Base-by-base conservation (phyloP, 2,329 filamentous ascomycete species). In the Fusarium oligoseptatum region DNA sequence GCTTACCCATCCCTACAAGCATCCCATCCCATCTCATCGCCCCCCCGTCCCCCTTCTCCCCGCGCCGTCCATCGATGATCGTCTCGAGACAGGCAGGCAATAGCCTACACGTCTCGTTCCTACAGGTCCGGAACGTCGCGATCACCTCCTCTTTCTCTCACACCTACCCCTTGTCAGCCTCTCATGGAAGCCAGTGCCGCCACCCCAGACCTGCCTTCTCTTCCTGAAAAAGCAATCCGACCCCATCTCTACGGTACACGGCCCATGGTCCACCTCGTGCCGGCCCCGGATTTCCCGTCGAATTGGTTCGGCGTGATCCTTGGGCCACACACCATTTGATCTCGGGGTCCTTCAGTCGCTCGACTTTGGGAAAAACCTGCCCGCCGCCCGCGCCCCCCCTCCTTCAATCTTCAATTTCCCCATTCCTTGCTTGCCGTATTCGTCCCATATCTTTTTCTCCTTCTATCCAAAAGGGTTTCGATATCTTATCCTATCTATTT, bases 231-330 rank as follows among this genome's bases (percentile, higher is more conserved):
- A 73, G 72, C 67, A 75, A 74, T 27, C 67, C 66, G 70, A 50
- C 48, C 60, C 62, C 58, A 48, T 66, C 58, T 61, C 64, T 50
- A 32, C 48, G 34, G 52, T 52, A 52, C 52, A 60, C 29, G 50
- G 37, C 57, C 41, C 58, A 61, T 48, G 58, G 34, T 65, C 58
- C 55, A 60, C 50, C 41, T 66, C 64, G 58, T 70, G 68, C 62
- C 73, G 73, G 68, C 76, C 77, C 77, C 77, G 77, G 77, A 78
- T 78, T 78, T 78, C 70, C 76, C 75, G 72, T 78, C 67, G 77
- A 76, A 72, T 76, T 78, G 77, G 77, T 78, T 72, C 77, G 70
- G 71, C 67, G 71, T 76, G 76, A 78, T 78, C 75, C 76, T 65
- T 76, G 36, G 34, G 57, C 57, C 57, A 55, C 72, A 66, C 67